Percentiles rank a stretch among this genome's conserved stretches.
Evolutionary conservation across 495 filamentous ascomycete genomes (phyloP).

Genomic region (Lophiostoma macrostomum): DNA sequence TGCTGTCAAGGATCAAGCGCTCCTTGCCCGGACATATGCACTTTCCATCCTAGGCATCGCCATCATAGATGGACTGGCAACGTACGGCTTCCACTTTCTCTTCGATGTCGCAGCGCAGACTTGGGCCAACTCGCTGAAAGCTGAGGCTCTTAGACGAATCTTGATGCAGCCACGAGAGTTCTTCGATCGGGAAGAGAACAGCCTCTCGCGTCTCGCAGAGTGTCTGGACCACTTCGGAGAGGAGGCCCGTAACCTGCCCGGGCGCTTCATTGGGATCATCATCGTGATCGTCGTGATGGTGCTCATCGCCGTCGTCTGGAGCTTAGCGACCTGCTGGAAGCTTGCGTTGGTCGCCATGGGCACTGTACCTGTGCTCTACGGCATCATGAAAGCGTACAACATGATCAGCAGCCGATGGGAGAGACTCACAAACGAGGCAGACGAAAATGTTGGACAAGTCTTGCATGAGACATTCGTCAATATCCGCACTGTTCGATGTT

Average conservation of each 20-base stretch:
- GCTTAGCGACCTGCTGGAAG: slow-evolving; percentile 72
- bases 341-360: slow-evolving; percentile 74
- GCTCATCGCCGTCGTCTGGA: slow-evolving; percentile 66
- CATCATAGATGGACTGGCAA: slow-evolving; percentile 58
- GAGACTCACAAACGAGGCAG: slow-evolving; percentile 57
- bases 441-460: slow-evolving; percentile 53
- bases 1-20: slow-evolving; percentile 42
- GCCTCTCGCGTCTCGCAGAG: slow-evolving; percentile 57
- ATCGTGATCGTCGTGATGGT: slow-evolving; percentile 66
- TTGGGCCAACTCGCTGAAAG: slow-evolving; percentile 75
- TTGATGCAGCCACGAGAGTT: slow-evolving; percentile 78
- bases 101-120: slow-evolving; percentile 69
- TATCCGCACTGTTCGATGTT: slow-evolving; percentile 72
- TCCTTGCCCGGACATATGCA: slow-evolving; percentile 62
- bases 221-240: slow-evolving; percentile 81
- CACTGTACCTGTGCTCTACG: slow-evolving; percentile 65
- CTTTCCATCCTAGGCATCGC: slow-evolving; percentile 67
- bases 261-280: slow-evolving; percentile 68
- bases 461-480: slow-evolving; percentile 79
- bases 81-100: slow-evolving; percentile 64
- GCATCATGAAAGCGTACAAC: slow-evolving; percentile 48
- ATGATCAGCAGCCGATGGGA: slow-evolving; percentile 69
- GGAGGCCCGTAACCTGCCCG: slow-evolving; percentile 78
- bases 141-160: slow-evolving; percentile 64
- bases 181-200: slow-evolving; percentile 73